phyloP scores from a whole-genome alignment of 176 grass and related monocot genomes.

The Secale cereale region DNA sequence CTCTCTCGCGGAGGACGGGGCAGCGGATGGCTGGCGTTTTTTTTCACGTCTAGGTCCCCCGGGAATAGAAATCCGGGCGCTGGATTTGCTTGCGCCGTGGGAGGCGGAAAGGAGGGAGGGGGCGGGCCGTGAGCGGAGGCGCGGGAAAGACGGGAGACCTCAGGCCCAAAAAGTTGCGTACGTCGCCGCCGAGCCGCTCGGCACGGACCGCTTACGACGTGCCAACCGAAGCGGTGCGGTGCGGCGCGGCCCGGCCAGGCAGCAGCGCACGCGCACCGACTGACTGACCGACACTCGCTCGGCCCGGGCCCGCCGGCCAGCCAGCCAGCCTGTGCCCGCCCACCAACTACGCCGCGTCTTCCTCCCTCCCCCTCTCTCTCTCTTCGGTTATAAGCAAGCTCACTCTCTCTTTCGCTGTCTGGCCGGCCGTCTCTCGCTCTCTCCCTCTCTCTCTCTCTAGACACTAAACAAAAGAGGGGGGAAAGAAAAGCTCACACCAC shows the following conservation, averaged over 20 bases:
- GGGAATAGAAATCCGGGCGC: not conserved
- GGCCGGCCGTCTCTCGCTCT: not conserved
- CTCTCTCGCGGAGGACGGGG: too few relatives aligned
- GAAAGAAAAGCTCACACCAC: constrained; percentile 41
- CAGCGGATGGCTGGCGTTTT: not conserved
- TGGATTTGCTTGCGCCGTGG: too few relatives aligned
- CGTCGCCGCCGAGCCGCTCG: not conserved
- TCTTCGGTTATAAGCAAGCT: constrained; percentile 49
- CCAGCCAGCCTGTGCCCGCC: constrained; percentile 30
- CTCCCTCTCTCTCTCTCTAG: not conserved
- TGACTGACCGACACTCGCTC: not conserved
- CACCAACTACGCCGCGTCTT: constrained; percentile 29
- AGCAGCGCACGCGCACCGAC: constrained; percentile 30
- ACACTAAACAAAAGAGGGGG: not conserved
- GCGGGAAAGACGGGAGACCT: not conserved
- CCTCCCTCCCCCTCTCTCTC: constrained; percentile 8
- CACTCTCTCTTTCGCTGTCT: constrained; percentile 4
- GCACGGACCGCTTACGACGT: too few relatives aligned
- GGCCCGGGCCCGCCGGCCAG: constrained; percentile 11
- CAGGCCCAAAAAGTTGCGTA: not conserved
- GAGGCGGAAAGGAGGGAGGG: too few relatives aligned
- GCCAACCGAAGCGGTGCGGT: not conserved
- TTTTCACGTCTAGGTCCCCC: not conserved
- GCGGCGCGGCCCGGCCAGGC: too few relatives aligned
- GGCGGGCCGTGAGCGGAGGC: too few relatives aligned